phyloP scores from a whole-genome alignment of 768 basidiomycete genomes.

The Termitomyces bulborhizus region DNA sequence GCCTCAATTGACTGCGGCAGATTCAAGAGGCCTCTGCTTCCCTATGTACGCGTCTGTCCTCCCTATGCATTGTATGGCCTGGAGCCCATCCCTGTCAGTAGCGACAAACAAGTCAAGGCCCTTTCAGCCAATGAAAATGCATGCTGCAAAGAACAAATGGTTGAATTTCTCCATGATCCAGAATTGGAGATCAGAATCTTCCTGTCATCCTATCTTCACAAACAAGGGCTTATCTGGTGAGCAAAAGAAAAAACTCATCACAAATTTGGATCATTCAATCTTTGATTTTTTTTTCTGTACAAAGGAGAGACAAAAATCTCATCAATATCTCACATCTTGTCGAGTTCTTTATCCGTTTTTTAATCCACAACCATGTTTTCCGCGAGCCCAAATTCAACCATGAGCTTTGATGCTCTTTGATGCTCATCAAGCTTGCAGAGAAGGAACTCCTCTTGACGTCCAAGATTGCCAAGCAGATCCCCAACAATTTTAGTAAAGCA shows the following conservation, averaged over 20 bases:
- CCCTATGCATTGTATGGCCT: constrained; percentile 33
- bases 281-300: too few relatives aligned
- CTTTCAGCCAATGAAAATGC: constrained; percentile 31
- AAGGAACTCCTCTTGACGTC: constrained; percentile 48
- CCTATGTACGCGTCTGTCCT: constrained; percentile 24
- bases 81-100: constrained; percentile 24
- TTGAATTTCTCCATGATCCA: constrained; percentile 56
- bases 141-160: constrained; percentile 36
- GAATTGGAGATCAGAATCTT: constrained; percentile 55
- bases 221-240: constrained; percentile 69
- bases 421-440: constrained; percentile 32
- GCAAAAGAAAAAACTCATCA: too few relatives aligned
- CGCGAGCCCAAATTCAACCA: constrained; percentile 40
- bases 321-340: constrained; percentile 46
- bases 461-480: constrained; percentile 36
- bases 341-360: constrained; percentile 53
- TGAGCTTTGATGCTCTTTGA: constrained; percentile 39
- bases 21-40: constrained; percentile 14
- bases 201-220: constrained; percentile 62
- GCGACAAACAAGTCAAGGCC: constrained; percentile 29
- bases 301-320: constrained; percentile 46
- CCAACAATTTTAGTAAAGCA: constrained; percentile 44
- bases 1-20: constrained; percentile 2
- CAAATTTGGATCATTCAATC: too few relatives aligned
- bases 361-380: constrained; percentile 49